These are phyloP conservation scores for Dissophora globulifera DNA, from an alignment of 192 early-diverging fungal genomes.

Conservation along the genomic window DNA sequence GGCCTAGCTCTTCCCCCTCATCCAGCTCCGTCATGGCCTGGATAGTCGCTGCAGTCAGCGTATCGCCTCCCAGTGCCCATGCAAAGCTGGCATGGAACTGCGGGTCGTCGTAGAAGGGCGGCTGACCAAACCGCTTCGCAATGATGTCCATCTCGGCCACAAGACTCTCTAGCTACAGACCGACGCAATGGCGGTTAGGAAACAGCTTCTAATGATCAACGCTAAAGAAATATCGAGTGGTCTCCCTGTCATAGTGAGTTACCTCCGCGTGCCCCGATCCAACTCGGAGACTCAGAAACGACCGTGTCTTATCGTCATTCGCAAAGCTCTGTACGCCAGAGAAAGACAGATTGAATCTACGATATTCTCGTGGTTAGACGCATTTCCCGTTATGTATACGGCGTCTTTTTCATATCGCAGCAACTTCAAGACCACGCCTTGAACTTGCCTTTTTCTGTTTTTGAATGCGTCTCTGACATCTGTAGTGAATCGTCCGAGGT, in stretches of 20 bases:
- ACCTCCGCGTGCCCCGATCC: constrained; percentile 46
- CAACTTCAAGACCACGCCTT: no score
- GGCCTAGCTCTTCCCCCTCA: constrained; percentile 6
- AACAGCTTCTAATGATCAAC: not conserved
- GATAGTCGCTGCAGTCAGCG: constrained; percentile 4
- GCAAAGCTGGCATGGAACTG: constrained; percentile 52
- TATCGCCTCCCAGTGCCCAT: constrained; percentile 40
- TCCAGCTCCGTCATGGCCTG: constrained; percentile 10
- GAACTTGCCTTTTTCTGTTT: constrained; percentile 19
- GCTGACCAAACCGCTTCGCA: constrained; percentile 28
- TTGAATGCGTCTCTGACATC: constrained; percentile 37
- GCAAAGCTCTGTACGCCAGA: constrained; percentile 39
- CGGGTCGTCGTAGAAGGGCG: constrained; percentile 31
- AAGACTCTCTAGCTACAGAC: constrained; percentile 38
- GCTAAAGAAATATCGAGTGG: not conserved
- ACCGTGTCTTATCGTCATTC: constrained; percentile 38
- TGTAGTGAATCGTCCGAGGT: constrained; percentile 24
- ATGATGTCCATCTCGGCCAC: constrained; percentile 43
- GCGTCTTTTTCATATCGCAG: no score
- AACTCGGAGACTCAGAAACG: constrained; percentile 44
- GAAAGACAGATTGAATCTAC: constrained; percentile 39
- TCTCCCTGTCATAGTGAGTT: not conserved
- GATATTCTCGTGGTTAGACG: not conserved
- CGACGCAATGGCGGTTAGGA: not conserved
- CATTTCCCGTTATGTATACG: not conserved